Base-by-base conservation (phyloP, 202 grass and related monocot species). In the Eragrostis tef region DNA sequence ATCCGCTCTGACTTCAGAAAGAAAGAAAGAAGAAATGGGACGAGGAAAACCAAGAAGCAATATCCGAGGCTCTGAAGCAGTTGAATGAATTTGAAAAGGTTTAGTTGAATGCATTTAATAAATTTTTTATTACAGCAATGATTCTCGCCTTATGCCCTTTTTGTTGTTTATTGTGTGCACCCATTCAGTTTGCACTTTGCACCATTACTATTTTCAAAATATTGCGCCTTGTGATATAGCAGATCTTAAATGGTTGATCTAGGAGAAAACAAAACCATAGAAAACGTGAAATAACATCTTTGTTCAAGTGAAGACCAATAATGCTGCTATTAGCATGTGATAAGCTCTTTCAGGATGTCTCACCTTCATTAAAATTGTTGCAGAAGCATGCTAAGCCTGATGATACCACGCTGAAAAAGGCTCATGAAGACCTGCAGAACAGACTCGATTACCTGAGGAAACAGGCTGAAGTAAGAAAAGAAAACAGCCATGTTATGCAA, bases 21-120 rank as follows among this genome's bases (percentile, higher is more conserved):
- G 95, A 95, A 89, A 91, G 95, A 86, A 93, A 85, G 71, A 95
- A 95, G 73, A 98, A 91, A 64, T 98, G 95, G 95, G 92, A 98
- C 2, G 95, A 93, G 89, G 85, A 90, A 78, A 95, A 95, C 85
- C 95, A 98, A 72, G 92, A 93, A 91, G 92, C 95, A 88, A 98
- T 98, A 82, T 93, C 95, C 5, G 54, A 86, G 75, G 88, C 90
- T 85, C 78, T 98, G 69, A 94, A 83, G 60, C 81, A 95, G 51
- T 77, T 98, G 62, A 98, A 93, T 88, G 92, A 98, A 69, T 98
- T 95, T 89, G 95, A 98, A 86, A 98, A 98, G 95, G 95, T 93
- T 77, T 39, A 29, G 14, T 48, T 50, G 22, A 70, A 17, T 29
- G 53, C 6, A 3, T 52, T 39, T 39, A 39, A 2, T 84, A 67